A percentile compares a stretch with the other conserved stretches of the same genome.
These are phyloP conservation scores for Didymella arachidicola DNA, from an alignment of 2,329 filamentous ascomycete species.

Conservation along the genomic window DNA sequence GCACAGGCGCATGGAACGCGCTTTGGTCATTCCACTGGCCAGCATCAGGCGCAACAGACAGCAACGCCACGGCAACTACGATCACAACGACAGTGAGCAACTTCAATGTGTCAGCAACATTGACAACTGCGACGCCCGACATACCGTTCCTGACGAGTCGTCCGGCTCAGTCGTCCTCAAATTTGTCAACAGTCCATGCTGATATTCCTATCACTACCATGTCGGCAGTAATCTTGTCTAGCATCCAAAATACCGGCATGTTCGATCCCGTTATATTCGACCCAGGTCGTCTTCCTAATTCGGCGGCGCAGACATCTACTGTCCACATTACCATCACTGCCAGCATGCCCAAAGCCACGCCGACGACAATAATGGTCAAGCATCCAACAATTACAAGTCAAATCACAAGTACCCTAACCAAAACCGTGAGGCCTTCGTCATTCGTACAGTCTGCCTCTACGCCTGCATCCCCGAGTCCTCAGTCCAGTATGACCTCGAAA, in stretches of 20 bases:
- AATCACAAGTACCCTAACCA: neutral
- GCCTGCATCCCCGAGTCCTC: neutral
- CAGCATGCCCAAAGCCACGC: neutral
- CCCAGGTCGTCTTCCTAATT: neutral
- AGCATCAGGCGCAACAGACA: neutral
- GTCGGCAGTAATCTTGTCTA: neutral
- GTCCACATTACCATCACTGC: constrained; percentile 13
- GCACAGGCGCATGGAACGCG: neutral
- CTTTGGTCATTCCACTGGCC: constrained; percentile 3
- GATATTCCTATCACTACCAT: neutral
- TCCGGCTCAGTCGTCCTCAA: neutral
- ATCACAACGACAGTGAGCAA: neutral
- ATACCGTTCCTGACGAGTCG: neutral
- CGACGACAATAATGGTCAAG: neutral
- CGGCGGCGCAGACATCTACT: neutral
- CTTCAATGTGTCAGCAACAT: neutral
- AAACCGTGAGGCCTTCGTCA: neutral
- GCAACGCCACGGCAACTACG: neutral
- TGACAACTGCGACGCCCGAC: neutral
- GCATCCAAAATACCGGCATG: neutral
- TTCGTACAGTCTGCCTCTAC: neutral
- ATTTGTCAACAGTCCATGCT: neutral
- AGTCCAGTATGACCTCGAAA: neutral
- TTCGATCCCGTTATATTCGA: constrained; percentile 8
- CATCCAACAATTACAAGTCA: neutral